Conservation (phyloP, 306 rosid species). For the Heteromeles arbutifolia region DNA sequence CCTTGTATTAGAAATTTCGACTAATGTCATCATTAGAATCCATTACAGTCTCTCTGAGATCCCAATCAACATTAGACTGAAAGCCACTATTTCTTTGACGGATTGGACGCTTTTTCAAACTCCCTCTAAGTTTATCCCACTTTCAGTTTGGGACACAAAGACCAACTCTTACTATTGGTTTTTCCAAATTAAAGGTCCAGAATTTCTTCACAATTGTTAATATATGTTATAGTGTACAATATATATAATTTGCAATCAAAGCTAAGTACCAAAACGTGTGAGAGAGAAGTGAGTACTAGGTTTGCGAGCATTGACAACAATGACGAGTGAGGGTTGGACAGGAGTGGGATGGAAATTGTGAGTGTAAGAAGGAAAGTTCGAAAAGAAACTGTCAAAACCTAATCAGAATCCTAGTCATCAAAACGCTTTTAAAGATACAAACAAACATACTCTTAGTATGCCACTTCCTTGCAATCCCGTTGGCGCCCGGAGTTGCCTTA, state of each 20-base stretch:
- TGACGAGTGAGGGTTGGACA: background rate
- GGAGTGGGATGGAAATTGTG: background rate
- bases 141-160: background rate
- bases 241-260: background rate
- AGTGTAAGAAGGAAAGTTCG: background rate
- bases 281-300: background rate
- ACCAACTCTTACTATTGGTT: background rate
- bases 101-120: background rate
- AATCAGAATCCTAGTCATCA: background rate
- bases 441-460: too few species aligned
- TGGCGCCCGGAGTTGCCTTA: background rate
- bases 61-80: background rate
- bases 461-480: background rate
- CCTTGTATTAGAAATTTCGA: background rate
- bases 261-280: background rate
- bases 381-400: background rate
- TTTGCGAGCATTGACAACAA: background rate
- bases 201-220: background rate
- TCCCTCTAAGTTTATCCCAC: background rate
- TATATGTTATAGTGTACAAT: background rate
- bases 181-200: background rate
- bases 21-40: background rate
- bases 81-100: background rate
- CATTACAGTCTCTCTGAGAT: background rate
- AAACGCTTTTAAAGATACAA: too few species aligned